Base-by-base conservation (phyloP, 371 early-diverging fungal genomes). In the Amoeboaphelidium occidentale region DNA sequence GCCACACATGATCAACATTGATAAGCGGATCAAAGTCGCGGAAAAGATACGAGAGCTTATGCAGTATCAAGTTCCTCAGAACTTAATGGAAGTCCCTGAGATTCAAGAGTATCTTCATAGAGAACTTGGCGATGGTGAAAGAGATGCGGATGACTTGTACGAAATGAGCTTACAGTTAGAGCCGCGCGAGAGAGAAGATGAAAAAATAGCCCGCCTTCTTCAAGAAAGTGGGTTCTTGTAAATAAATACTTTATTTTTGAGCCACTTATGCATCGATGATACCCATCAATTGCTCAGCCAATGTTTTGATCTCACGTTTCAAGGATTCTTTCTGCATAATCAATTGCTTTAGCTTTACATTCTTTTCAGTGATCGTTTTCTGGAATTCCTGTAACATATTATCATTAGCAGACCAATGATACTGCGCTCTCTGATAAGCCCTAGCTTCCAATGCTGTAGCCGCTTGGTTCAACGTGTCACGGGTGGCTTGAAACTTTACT, bases 1-100 rank as follows among this genome's bases (percentile, higher is more conserved):
- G 2, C 46, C 52, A 20, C 49, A 55, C 32, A 63, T 81, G 17
- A 74, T 84, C 55, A 86, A 88, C 54, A 79, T 88, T 60, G 79
- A 80, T 60, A 88, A 88, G 55, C 73, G 76, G 51, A 58, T 70
- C 51, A 73, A 73, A 39, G 63, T 70, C 24, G 69, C 77, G 1
- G 60, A 65, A 10, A 66, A 81, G 4, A 71, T 88, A 45, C 63
- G 63, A 42, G 84, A 84, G 51, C 65, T 88, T 27, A 74, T 74
- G 48, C 72, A 77, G 50, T 88, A 81, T 58, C 87, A 88, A 57
- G 62, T 72, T 25, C 72, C 78, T 24, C 23, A 17, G 1, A 84
- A 78, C 48, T 58, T 76, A 2, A 46, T 56, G 1, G 68, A 69
- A 46, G 69, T 77, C 4, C 62, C 68, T 14, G 76, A 78, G 52